Conservation (phyloP, 257 asterid species). For the Coffea canephora region DNA sequence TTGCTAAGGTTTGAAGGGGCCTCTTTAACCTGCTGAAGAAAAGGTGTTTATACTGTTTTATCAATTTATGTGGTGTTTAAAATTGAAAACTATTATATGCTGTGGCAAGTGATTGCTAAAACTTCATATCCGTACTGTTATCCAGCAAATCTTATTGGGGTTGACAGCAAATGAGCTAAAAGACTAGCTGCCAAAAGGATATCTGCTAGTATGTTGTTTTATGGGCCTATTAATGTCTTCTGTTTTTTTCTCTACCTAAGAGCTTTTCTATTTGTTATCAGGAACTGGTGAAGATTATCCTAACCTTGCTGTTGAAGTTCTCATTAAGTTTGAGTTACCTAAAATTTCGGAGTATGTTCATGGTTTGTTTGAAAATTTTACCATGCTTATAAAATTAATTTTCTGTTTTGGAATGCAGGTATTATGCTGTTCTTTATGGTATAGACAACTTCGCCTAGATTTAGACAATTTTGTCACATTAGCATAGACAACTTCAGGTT, state of each 20-base stretch:
- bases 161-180: conserved; percentile 70
- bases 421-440: conserved; percentile 66
- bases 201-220: conserved; percentile 74
- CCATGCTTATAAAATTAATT: neutral
- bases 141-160: conserved; percentile 79
- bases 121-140: conserved; percentile 6
- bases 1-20: conserved; percentile 84
- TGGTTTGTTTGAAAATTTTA: neutral
- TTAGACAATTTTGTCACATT: too few relatives aligned
- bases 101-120: conserved; percentile 12
- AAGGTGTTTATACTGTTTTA: conserved; percentile 44
- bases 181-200: conserved; percentile 66
- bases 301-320: conserved; percentile 88
- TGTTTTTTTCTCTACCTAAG: neutral
- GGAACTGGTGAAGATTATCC: conserved; percentile 97
- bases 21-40: conserved; percentile 84
- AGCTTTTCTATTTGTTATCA: conserved; percentile 20
- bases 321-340: conserved; percentile 80
- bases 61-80: neutral
- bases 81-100: neutral
- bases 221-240: neutral
- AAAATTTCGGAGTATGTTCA: conserved; percentile 81
- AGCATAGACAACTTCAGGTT: too few relatives aligned
- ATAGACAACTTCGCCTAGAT: too few relatives aligned
- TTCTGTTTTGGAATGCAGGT: conserved; percentile 48